A percentile compares a stretch with the other conserved stretches of the same genome.
Evolutionary conservation across 83 land plant species (phyloP).

Genomic region (Diphasiastrum complanatum): DNA sequence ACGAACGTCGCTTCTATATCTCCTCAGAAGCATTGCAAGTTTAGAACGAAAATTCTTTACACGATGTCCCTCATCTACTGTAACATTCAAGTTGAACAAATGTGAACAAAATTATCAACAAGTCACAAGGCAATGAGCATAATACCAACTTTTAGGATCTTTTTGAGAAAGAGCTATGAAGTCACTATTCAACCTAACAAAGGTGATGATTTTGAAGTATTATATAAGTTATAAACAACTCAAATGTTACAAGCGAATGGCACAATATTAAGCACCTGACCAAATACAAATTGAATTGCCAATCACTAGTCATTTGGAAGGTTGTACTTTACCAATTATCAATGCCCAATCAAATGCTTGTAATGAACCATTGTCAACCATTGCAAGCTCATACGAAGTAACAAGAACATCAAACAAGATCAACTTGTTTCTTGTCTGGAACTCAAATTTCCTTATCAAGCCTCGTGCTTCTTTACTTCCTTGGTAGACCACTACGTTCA

Average conservation of each 20-base stretch:
- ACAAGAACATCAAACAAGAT: constrained; percentile 32
- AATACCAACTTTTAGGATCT: no score
- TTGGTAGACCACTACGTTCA: constrained; percentile 29
- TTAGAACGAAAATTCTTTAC: constrained; percentile 34
- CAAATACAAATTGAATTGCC: no score
- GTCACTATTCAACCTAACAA: no score
- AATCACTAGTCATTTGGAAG: no score
- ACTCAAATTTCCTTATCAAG: constrained; percentile 24
- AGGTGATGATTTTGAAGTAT: no score
- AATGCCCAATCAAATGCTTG: constrained; percentile 29
- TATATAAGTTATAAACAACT: no score
- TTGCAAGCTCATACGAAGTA: constrained; percentile 32
- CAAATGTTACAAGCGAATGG: no score
- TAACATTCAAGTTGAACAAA: neutral
- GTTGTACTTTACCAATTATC: constrained; percentile 26
- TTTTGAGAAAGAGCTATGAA: no score
- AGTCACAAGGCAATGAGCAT: no score
- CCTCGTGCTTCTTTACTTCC: constrained; percentile 28
- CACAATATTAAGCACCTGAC: no score
- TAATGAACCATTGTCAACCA: constrained; percentile 24
- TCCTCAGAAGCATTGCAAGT: constrained; percentile 30
- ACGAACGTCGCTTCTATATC: constrained; percentile 30
- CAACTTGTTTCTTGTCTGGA: constrained; percentile 16
- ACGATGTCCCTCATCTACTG: constrained; percentile 43
- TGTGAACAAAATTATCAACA: no score